Conservation (phyloP, 2,329 filamentous ascomycete genomes). For the Westerdykella ornata region DNA sequence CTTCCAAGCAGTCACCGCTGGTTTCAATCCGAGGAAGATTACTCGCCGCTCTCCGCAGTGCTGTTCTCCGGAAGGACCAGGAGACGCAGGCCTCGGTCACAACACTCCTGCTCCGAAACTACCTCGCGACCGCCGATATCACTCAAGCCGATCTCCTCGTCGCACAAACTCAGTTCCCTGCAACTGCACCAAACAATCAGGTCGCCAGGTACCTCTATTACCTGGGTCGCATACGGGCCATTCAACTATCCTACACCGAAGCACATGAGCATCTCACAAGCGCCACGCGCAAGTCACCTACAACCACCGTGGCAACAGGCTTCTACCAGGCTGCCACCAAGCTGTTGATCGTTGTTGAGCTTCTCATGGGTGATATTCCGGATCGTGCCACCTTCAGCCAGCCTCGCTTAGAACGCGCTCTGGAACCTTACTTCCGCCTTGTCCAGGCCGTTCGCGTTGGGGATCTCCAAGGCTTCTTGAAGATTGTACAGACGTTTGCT, state of each 20-base stretch:
- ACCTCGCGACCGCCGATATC: slow-evolving; percentile 92
- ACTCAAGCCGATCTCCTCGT: slow-evolving; percentile 93
- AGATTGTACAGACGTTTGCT: slow-evolving; percentile 72
- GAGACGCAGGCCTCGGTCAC: slow-evolving; percentile 97
- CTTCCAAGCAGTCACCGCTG: slow-evolving; percentile 80
- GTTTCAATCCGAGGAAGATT: slow-evolving; percentile 80
- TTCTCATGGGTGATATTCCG: slow-evolving; percentile 97
- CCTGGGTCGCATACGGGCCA: slow-evolving; percentile 88
- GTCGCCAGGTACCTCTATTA: slow-evolving; percentile 97
- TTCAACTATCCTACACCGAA: slow-evolving; percentile 94
- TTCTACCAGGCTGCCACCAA: slow-evolving; percentile 97
- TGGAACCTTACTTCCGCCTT: slow-evolving; percentile 88
- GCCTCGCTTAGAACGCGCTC: slow-evolving; percentile 73
- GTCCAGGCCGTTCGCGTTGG: slow-evolving; percentile 96
- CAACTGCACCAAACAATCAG: slow-evolving; percentile 94
- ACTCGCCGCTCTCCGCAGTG: slow-evolving; percentile 81
- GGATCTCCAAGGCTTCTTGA: slow-evolving; percentile 88
- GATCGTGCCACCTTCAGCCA: slow-evolving; percentile 92
- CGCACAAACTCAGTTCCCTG: slow-evolving; percentile 90
- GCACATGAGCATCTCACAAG: slow-evolving; percentile 90
- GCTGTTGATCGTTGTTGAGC: slow-evolving; percentile 89
- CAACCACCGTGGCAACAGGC: slow-evolving; percentile 78
- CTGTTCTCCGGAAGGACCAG: slow-evolving; percentile 92
- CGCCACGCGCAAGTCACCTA: slow-evolving; percentile 90
- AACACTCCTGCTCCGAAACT: slow-evolving; percentile 89